These are phyloP conservation scores for Zygotorulaspora florentina DNA, from an alignment of 805 yeast genomes.

Conservation along the genomic window DNA sequence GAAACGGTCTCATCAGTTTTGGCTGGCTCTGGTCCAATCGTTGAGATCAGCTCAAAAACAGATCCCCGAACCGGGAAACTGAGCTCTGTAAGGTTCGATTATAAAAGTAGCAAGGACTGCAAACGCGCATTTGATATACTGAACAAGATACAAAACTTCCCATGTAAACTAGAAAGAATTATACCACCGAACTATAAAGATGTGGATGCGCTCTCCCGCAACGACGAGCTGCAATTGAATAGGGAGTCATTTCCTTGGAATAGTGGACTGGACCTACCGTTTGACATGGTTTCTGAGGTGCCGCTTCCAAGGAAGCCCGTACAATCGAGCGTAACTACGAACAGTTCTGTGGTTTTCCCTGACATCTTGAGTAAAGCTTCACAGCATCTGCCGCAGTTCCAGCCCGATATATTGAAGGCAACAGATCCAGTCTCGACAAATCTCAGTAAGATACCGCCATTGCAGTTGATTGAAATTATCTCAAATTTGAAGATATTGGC, in stretches of 20 bases:
- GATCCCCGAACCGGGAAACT: constrained; percentile 44
- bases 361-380: constrained; percentile 51
- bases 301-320: constrained; percentile 33
- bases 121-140: constrained; percentile 26
- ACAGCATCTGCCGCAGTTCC: constrained; percentile 48
- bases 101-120: constrained; percentile 25
- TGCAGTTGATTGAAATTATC: constrained; percentile 62
- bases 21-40: constrained; percentile 68
- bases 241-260: constrained; percentile 35
- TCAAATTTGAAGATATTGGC: constrained; percentile 60
- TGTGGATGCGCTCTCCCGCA: constrained; percentile 2
- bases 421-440: constrained; percentile 60
- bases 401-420: constrained; percentile 42
- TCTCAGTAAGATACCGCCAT: constrained; percentile 62
- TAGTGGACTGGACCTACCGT: constrained; percentile 30
- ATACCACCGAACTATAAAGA: constrained; percentile 26
- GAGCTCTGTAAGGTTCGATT: constrained; percentile 35
- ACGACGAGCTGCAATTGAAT: constrained; percentile 20
- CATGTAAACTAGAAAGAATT: constrained; percentile 26
- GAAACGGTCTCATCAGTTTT: constrained; percentile 58
- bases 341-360: constrained; percentile 38
- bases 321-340: constrained; percentile 4
- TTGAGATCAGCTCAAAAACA: constrained; percentile 45
- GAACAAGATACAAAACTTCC: constrained; percentile 26
- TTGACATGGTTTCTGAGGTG: constrained; percentile 34